These are phyloP conservation scores for Leishmania martiniquensis DNA, from an alignment of 208 protist species.

Conservation along the genomic window DNA sequence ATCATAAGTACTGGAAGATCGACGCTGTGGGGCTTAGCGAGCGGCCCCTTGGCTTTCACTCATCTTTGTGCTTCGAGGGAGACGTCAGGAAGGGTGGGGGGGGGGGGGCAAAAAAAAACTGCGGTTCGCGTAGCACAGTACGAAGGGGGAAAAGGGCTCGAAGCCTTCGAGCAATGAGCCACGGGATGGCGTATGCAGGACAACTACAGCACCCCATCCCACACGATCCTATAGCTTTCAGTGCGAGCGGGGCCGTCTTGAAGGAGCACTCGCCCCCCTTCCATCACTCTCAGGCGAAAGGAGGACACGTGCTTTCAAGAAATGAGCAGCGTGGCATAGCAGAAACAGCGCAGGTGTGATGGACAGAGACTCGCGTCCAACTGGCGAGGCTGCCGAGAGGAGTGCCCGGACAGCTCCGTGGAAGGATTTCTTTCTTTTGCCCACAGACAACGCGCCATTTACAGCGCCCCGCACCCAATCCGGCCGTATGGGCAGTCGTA, in stretches of 20 bases:
- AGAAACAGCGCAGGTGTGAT: no score
- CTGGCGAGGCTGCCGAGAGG: neutral
- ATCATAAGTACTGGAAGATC: no score
- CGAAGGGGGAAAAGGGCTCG: no score
- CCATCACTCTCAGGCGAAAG: neutral
- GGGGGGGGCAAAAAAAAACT: neutral
- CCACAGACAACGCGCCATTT: neutral
- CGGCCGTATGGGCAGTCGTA: neutral
- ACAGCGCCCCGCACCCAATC: neutral
- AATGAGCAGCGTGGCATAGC: neutral
- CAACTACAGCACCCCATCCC: neutral
- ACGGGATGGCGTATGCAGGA: neutral
- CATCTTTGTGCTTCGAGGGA: neutral
- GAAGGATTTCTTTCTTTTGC: neutral
- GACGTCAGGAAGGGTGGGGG: no score
- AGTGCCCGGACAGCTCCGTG: neutral
- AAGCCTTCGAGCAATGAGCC: no score
- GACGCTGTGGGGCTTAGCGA: no score
- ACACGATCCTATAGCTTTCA: neutral
- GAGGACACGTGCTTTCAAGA: neutral
- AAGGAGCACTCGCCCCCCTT: neutral
- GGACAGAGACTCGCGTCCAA: neutral
- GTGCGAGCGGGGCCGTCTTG: neutral
- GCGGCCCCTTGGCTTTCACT: no score
- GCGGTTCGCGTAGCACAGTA: no score